These are phyloP conservation scores for Cytospora schulzeri DNA, from an alignment of 2,329 filamentous ascomycete species.

Conservation along the genomic window DNA sequence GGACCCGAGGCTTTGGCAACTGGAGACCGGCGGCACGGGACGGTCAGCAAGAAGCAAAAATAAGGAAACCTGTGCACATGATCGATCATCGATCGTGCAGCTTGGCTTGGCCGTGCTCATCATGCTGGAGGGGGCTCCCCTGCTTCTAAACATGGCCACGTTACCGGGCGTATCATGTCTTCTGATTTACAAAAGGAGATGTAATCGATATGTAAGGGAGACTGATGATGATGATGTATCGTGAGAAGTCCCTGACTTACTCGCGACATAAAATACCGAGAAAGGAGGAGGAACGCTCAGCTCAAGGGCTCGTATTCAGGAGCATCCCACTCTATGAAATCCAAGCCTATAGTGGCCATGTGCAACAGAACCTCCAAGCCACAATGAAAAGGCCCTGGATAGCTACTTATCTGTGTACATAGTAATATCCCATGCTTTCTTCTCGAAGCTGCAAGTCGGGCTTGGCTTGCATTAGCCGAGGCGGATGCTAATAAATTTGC, in stretches of 20 bases:
- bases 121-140: conserved; percentile 1
- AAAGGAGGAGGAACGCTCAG: background rate
- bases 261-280: too few species aligned
- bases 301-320: conserved; percentile 7
- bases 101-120: background rate
- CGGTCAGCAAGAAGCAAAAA: conserved; percentile 6
- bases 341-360: background rate
- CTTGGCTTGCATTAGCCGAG: conserved; percentile 3
- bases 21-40: conserved; percentile 5
- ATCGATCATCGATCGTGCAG: conserved; percentile 20
- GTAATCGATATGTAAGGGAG: too few species aligned
- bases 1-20: conserved; percentile 21
- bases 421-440: background rate
- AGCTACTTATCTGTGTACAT: background rate
- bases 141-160: background rate
- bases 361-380: background rate
- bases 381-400: background rate
- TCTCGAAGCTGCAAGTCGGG: conserved; percentile 5
- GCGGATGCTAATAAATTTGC: background rate
- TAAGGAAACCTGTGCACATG: conserved; percentile 3
- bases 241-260: background rate
- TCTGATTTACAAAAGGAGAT: background rate
- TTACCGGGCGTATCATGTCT: background rate
- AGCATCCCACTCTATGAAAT: background rate
- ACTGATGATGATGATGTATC: background rate